A percentile compares a stretch with the other conserved stretches of the same genome.
Conservation (phyloP, 2,329 filamentous ascomycete genomes). For the Phialophora chinensis region DNA sequence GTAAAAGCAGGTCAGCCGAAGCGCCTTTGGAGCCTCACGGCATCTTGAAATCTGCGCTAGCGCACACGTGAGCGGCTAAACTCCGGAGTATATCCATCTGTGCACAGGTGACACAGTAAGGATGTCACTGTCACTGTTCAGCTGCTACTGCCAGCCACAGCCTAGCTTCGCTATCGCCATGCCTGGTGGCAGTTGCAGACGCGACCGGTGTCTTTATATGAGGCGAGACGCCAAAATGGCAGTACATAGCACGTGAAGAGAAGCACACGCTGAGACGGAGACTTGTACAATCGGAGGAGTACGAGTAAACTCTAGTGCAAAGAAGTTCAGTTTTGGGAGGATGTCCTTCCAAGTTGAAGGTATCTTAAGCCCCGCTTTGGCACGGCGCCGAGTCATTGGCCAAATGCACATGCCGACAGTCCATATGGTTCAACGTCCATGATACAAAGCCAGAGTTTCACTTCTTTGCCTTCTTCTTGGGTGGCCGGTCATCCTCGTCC, state of each 20-base stretch:
- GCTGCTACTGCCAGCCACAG: no score
- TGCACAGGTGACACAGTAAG: no score
- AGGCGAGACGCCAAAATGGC: no score
- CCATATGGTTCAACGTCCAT: not conserved
- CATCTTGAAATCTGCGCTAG: constrained; percentile 3
- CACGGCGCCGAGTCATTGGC: not conserved
- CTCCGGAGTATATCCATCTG: no score
- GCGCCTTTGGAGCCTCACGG: not conserved
- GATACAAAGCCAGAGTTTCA: constrained; percentile 19
- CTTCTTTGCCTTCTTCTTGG: constrained; percentile 69
- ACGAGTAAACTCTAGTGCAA: not conserved
- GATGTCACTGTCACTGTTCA: not conserved
- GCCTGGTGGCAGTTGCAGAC: no score
- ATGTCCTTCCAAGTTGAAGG: not conserved
- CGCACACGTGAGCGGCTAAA: not conserved
- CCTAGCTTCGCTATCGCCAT: no score
- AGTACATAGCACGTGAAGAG: no score
- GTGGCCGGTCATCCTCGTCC: constrained; percentile 59
- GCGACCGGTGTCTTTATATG: no score
- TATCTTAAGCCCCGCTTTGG: not conserved
- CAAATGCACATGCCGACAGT: not conserved
- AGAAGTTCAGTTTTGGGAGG: not conserved
- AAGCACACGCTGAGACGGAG: not conserved
- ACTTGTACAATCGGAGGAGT: not conserved
- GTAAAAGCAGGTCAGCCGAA: constrained; percentile 24